Base-by-base conservation (phyloP, 2,329 filamentous ascomycete species). In the Botrytis aclada region DNA sequence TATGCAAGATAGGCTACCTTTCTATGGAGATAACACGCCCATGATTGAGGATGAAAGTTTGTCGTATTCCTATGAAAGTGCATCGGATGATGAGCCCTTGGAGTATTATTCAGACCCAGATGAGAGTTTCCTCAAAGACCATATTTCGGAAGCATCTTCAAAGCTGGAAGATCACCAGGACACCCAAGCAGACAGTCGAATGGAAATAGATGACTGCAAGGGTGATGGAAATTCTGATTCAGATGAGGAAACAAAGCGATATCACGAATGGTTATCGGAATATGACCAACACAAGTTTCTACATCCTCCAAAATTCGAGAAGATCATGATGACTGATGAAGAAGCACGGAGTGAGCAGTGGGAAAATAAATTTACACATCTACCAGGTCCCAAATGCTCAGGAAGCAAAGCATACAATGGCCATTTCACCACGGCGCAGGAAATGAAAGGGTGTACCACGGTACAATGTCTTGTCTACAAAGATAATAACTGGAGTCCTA, bases 131-230 rank as follows among this genome's bases (percentile, higher is more conserved):
- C 32, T 29, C n/a, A 29, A 29, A 29, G 51, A 18, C n/a, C n/a
- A 29, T 29, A 7, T 18, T 29, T 18, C n/a, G 14, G n/a, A 56
- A 56, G 14, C n/a, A 56, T 56, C n/a, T 18, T 56, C 51, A 29
- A 18, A 14, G n/a, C n/a, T 18, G 6, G 51, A 56, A 56, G 25
- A 56, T 18, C 3, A 14, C 14, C 14, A 32, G 1, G 14, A 56
- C 14, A 3, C 14, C 51, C 51, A 56, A 29, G 18, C 3, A 18
- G 14, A 14, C 14, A 56, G 1, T 29, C 14, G 9, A 8, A 29
- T 29, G n/a, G n/a, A 29, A n/a, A 29, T 9, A 0, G 14, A 56
- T 56, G n/a, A 16, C n/a, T 14, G 18, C 7, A 0, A 29, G 0
- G 6, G 14, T 18, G 51, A 56, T 56, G 0, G 14, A 0, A 16